A percentile compares a stretch with the other conserved stretches of the same genome.
Conservation (phyloP, 768 basidiomycete genomes). For the Gymnopilus dilepis region DNA sequence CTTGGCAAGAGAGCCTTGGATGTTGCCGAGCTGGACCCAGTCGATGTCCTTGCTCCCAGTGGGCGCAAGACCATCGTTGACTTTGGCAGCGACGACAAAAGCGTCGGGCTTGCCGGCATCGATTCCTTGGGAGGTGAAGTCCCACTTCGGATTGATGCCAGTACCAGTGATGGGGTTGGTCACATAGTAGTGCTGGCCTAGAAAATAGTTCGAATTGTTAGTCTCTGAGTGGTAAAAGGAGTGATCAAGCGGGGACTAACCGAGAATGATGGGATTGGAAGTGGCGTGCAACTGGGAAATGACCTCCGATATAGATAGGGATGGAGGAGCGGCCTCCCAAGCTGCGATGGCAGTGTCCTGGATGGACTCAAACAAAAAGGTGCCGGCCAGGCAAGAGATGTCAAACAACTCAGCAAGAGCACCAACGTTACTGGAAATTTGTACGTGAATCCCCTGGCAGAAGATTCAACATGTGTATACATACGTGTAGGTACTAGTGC, state of each 20-base stretch:
- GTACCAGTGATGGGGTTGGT: slow-evolving; percentile 45
- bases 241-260: slow-evolving; percentile 21
- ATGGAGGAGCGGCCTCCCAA: slow-evolving; percentile 27
- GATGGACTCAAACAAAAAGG: slow-evolving; percentile 32
- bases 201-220: not conserved
- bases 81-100: slow-evolving; percentile 47
- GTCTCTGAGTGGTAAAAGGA: not conserved
- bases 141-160: slow-evolving; percentile 53
- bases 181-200: slow-evolving; percentile 59
- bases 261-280: slow-evolving; percentile 33
- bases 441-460: not conserved
- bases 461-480: slow-evolving; percentile 18
- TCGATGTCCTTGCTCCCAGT: slow-evolving; percentile 48
- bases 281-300: slow-evolving; percentile 21
- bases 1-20: slow-evolving; percentile 51
- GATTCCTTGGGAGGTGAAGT: slow-evolving; percentile 50
- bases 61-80: slow-evolving; percentile 42
- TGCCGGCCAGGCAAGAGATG: slow-evolving; percentile 50
- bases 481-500: slow-evolving; percentile 51
- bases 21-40: slow-evolving; percentile 49
- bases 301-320: slow-evolving; percentile 21
- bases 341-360: slow-evolving; percentile 29
- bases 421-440: slow-evolving; percentile 44
- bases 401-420: slow-evolving; percentile 62
- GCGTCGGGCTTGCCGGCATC: slow-evolving; percentile 42